These are phyloP conservation scores for Lojkania enalia DNA, from an alignment of 2,329 filamentous ascomycete species.

Conservation along the genomic window DNA sequence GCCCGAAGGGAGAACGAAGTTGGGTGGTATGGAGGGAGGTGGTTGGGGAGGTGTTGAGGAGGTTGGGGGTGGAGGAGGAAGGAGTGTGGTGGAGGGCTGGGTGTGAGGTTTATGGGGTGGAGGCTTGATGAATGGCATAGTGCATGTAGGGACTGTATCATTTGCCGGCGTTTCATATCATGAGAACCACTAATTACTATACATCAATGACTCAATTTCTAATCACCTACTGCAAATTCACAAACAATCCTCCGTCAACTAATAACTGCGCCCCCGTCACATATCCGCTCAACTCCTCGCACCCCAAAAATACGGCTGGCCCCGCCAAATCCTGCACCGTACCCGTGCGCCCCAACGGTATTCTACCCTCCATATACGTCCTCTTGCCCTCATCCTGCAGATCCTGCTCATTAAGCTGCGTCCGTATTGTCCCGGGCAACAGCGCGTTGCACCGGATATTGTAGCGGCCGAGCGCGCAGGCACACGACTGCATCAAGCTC, in stretches of 20 bases:
- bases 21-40: conserved; percentile 78
- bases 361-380: conserved; percentile 77
- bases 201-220: too few relatives aligned
- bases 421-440: conserved; percentile 79
- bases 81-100: conserved; percentile 76
- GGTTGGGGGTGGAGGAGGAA: conserved; percentile 58
- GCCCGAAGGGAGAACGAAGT: conserved; percentile 58
- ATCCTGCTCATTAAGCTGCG: conserved; percentile 83
- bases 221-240: conserved; percentile 64
- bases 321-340: conserved; percentile 72
- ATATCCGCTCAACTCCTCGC: conserved; percentile 63
- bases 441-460: conserved; percentile 81
- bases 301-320: conserved; percentile 82
- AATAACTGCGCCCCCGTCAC: conserved; percentile 76
- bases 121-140: conserved; percentile 4
- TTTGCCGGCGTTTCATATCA: too few relatives aligned
- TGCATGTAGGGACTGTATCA: too few relatives aligned
- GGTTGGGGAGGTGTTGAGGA: conserved; percentile 65
- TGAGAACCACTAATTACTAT: too few relatives aligned
- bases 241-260: conserved; percentile 87
- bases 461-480: conserved; percentile 75
- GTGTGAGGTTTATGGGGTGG: conserved; percentile 65
- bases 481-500: conserved; percentile 80
- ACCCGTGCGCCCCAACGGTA: conserved; percentile 63
- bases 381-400: conserved; percentile 72